Evolutionary conservation across 805 yeast genomes (phyloP).

Genomic region (Yarrowia sp.): DNA sequence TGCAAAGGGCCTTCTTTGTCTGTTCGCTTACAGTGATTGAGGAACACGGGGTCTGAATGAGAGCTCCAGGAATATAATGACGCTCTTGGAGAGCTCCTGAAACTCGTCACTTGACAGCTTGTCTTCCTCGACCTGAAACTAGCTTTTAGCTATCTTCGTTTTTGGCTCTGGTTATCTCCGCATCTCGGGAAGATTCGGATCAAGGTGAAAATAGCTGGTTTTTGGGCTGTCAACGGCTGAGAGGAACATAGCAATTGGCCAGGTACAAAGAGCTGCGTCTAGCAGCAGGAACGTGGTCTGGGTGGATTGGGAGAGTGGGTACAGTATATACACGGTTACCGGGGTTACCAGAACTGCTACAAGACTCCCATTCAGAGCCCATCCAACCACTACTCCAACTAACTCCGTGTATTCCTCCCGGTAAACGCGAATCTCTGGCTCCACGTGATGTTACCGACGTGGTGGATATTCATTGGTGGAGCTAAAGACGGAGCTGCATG

Average conservation of each 20-base stretch:
- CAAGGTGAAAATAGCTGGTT: background rate
- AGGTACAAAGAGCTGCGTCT: no score
- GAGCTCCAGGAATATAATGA: no score
- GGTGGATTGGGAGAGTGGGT: no score
- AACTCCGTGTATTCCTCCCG: background rate
- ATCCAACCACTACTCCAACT: no score
- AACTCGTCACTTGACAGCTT: no score
- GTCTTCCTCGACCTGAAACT: background rate
- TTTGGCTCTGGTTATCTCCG: slow-evolving; percentile 3
- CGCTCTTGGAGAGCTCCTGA: no score
- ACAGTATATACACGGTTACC: no score
- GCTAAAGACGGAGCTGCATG: background rate
- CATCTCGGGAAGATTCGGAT: slow-evolving; percentile 18
- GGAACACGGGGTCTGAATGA: no score
- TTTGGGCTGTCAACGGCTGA: background rate
- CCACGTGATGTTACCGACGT: slow-evolving; percentile 15
- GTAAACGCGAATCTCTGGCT: slow-evolving; percentile 1
- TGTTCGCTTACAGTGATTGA: background rate
- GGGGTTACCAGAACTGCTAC: no score
- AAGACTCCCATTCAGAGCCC: no score
- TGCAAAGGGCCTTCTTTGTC: background rate
- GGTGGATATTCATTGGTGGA: slow-evolving; percentile 4
- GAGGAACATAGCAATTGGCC: no score
- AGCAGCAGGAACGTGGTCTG: no score
- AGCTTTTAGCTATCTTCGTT: background rate